Evolutionary conservation across 257 asterid species (phyloP).

Genomic region (Forsythia suspensa): DNA sequence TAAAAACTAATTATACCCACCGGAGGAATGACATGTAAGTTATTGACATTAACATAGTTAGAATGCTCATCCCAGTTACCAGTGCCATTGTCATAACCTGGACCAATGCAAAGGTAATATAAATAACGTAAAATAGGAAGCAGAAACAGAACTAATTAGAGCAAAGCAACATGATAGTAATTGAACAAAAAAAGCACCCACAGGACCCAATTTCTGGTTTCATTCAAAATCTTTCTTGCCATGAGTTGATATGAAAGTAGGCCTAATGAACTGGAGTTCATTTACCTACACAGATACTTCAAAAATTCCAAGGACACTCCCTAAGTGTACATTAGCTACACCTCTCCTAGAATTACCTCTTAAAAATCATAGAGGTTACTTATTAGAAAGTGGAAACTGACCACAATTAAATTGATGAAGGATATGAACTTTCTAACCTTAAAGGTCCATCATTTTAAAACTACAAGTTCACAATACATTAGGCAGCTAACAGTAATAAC

Average conservation of each 20-base stretch:
- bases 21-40: constrained; percentile 81
- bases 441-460: background rate
- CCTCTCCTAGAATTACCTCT: background rate
- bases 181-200: background rate
- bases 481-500: background rate
- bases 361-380: background rate
- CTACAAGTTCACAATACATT: background rate
- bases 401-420: background rate
- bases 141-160: background rate
- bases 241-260: background rate
- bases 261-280: background rate
- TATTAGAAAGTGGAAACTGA: background rate
- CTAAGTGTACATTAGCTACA: background rate
- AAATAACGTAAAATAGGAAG: constrained; percentile 7
- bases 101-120: constrained; percentile 30
- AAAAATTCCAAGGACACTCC: background rate
- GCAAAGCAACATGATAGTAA: constrained; percentile 7
- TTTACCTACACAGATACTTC: background rate
- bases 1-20: constrained; percentile 47
- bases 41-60: constrained; percentile 71
- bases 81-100: constrained; percentile 83
- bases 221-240: background rate
- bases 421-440: background rate
- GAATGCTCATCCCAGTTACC: constrained; percentile 81
- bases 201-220: background rate